Evolutionary conservation across 2,329 filamentous ascomycete species (phyloP).

Genomic region (Aspergillus puulaauensis): DNA sequence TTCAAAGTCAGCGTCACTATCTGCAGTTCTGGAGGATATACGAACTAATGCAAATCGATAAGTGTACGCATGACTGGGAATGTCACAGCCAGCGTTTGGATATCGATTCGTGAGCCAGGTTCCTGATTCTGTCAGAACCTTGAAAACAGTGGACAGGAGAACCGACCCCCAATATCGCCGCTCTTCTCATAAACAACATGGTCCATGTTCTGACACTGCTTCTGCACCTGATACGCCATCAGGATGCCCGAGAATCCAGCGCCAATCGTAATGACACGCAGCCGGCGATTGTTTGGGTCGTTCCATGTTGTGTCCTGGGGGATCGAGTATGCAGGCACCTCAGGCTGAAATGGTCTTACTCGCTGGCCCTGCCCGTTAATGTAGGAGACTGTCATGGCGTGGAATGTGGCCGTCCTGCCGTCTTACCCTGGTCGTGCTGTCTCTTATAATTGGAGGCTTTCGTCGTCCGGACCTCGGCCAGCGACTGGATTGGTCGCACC

Average conservation of each 20-base stretch:
- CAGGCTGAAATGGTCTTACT: not conserved
- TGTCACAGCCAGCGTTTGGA: slow-evolving; percentile 15
- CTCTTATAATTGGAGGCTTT: not conserved
- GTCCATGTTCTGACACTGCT: not conserved
- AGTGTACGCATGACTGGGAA: slow-evolving; percentile 5
- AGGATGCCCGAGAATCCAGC: slow-evolving; percentile 3
- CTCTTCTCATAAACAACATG: slow-evolving; percentile 10
- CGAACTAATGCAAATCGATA: slow-evolving; percentile 1
- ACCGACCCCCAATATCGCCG: slow-evolving; percentile 1
- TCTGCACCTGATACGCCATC: slow-evolving; percentile 10
- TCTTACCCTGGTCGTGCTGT: not conserved
- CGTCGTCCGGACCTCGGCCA: not conserved
- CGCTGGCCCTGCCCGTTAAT: not conserved
- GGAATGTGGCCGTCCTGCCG: not conserved
- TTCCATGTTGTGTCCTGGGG: not conserved
- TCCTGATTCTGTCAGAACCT: not conserved
- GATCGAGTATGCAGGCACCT: not conserved
- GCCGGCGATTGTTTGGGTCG: slow-evolving; percentile 1
- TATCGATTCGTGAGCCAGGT: slow-evolving; percentile 17
- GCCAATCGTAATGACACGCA: slow-evolving; percentile 2
- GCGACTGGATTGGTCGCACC: not conserved
- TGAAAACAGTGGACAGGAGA: not conserved
- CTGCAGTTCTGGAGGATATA: not conserved
- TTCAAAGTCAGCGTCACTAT: not conserved
- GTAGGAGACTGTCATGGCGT: not conserved